Percentiles rank a stretch among this genome's conserved stretches.
These are phyloP conservation scores for Phytopythium aichiense DNA, from an alignment of 352 stramenopile species.

Conservation along the genomic window DNA sequence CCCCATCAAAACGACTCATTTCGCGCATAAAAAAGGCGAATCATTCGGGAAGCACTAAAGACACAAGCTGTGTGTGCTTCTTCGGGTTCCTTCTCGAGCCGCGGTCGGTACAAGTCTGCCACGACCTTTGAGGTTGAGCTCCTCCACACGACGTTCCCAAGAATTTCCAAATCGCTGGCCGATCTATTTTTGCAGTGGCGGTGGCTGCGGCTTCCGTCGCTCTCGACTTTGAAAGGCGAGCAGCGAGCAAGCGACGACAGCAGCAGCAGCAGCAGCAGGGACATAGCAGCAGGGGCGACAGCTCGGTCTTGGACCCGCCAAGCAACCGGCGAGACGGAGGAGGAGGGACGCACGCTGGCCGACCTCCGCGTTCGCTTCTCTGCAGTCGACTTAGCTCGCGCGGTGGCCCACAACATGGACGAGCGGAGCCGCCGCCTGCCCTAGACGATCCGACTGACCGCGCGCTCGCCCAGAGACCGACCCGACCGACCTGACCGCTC, in stretches of 20 bases:
- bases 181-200: neutral
- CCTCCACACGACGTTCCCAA: too few species aligned
- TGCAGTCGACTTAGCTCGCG: neutral
- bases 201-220: neutral
- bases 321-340: neutral
- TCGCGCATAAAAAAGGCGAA: neutral
- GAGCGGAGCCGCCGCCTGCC: neutral
- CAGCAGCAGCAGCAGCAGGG: neutral
- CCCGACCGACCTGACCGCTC: too few species aligned
- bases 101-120: too few species aligned
- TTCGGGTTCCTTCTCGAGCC: too few species aligned
- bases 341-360: neutral
- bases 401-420: conserved; percentile 3
- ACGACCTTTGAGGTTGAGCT: too few species aligned
- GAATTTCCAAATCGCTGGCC: too few species aligned
- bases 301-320: too few species aligned
- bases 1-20: too few species aligned
- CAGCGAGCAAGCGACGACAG: neutral
- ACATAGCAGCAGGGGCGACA: too few species aligned
- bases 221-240: neutral
- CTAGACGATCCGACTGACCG: conserved; percentile 1
- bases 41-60: neutral
- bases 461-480: neutral
- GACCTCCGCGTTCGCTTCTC: too few species aligned
- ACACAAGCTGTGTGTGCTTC: too few species aligned